Evolutionary conservation across 371 early-diverging fungal genomes (phyloP).

Genomic region (Coemansia sp.): DNA sequence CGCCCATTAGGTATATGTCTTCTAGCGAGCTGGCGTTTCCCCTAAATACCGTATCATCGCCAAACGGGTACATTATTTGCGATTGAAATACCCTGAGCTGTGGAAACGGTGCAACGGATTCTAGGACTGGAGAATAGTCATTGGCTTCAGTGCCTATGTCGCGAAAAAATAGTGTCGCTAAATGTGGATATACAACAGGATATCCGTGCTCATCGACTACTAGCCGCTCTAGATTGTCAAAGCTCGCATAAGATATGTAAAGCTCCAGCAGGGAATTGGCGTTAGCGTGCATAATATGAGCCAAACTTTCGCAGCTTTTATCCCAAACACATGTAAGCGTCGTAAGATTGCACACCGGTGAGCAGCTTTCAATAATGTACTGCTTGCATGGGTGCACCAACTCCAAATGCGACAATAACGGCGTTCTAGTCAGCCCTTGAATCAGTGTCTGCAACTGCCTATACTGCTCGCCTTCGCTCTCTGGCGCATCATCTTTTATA

Average conservation of each 20-base stretch:
- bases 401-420: background rate
- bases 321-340: conserved; percentile 1
- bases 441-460: background rate
- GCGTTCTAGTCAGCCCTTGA: background rate
- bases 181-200: background rate
- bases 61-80: background rate
- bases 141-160: background rate
- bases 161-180: background rate
- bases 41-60: background rate
- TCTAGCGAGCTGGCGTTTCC: background rate
- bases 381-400: background rate
- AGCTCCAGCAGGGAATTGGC: background rate
- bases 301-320: background rate
- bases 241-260: background rate
- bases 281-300: background rate
- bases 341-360: background rate
- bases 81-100: background rate
- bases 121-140: background rate
- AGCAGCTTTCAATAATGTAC: background rate
- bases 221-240: background rate
- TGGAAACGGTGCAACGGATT: background rate
- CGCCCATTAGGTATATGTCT: background rate
- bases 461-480: background rate
- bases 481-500: background rate
- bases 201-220: conserved; percentile 1